These are phyloP conservation scores for Aspergillus brasiliensis DNA, from an alignment of 2,329 filamentous ascomycete species.

Conservation along the genomic window DNA sequence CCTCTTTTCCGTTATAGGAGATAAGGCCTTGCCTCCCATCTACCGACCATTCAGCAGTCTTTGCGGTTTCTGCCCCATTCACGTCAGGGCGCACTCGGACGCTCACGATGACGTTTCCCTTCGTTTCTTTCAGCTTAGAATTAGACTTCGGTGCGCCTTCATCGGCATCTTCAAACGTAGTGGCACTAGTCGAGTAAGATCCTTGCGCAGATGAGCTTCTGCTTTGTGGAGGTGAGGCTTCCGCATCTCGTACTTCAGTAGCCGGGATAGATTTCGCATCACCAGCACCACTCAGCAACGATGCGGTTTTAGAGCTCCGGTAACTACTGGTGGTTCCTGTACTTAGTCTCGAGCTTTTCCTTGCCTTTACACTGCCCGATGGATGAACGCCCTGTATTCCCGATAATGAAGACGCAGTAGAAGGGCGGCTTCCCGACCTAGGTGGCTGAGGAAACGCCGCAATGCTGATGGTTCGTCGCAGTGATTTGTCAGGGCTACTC, in stretches of 20 bases:
- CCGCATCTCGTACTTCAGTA: slow-evolving; percentile 66
- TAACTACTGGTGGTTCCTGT: slow-evolving; percentile 56
- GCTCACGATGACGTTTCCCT: slow-evolving; percentile 94
- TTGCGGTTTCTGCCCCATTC: slow-evolving; percentile 59
- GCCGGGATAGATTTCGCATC: slow-evolving; percentile 73
- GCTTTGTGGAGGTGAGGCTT: slow-evolving; percentile 84
- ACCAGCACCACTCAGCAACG: slow-evolving; percentile 75
- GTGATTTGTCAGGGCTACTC: slow-evolving; percentile 62
- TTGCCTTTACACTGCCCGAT: slow-evolving; percentile 46
- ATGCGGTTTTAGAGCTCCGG: slow-evolving; percentile 61
- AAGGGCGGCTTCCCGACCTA: slow-evolving; percentile 64
- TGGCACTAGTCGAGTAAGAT: slow-evolving; percentile 87
- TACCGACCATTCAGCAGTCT: slow-evolving; percentile 84
- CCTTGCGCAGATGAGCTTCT: slow-evolving; percentile 89
- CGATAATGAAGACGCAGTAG: slow-evolving; percentile 57
- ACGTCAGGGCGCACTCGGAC: slow-evolving; percentile 88
- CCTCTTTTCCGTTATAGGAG: slow-evolving; percentile 82
- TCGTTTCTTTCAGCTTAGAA: slow-evolving; percentile 64
- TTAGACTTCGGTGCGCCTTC: slow-evolving; percentile 51
- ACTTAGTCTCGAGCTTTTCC: slow-evolving; percentile 60
- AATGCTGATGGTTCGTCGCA: slow-evolving; percentile 89
- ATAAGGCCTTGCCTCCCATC: slow-evolving; percentile 82
- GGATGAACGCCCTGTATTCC: slow-evolving; percentile 34
- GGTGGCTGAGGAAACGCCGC: slow-evolving; percentile 92
- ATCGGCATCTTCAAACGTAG: slow-evolving; percentile 78